Evolutionary conservation across 2,329 filamentous ascomycete species (phyloP).

Genomic region (Coleophoma crateriformis): DNA sequence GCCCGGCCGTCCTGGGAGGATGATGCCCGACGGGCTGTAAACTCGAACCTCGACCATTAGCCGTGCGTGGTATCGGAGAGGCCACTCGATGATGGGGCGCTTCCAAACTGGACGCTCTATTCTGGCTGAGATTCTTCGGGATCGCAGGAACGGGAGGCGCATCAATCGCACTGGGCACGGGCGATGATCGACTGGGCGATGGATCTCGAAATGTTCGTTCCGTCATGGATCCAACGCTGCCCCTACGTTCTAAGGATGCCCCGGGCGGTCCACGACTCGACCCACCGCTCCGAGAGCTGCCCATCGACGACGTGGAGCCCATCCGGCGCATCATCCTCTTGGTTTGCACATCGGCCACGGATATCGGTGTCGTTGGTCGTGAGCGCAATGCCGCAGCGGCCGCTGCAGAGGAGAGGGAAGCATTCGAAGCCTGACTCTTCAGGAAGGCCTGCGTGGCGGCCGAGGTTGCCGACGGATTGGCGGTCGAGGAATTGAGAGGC

Average conservation of each 20-base stretch:
- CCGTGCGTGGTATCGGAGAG: slow-evolving; percentile 21
- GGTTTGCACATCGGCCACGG: slow-evolving; percentile 78
- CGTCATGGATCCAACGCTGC: slow-evolving; percentile 78
- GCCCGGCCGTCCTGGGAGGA: slow-evolving; percentile 14
- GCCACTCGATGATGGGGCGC: slow-evolving; percentile 23
- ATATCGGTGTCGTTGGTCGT: slow-evolving; percentile 70
- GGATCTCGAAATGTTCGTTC: slow-evolving; percentile 81
- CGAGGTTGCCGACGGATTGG: slow-evolving; percentile 68
- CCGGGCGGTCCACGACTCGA: slow-evolving; percentile 30
- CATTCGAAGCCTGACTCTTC: slow-evolving; percentile 56
- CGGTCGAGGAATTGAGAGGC: slow-evolving; percentile 57
- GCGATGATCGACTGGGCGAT: slow-evolving; percentile 49
- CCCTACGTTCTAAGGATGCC: slow-evolving; percentile 53
- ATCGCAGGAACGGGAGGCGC: slow-evolving; percentile 73
- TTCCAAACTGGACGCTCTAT: slow-evolving; percentile 30
- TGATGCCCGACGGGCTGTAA: slow-evolving; percentile 15
- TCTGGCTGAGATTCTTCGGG: slow-evolving; percentile 42
- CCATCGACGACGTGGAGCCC: slow-evolving; percentile 65
- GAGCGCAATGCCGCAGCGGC: slow-evolving; percentile 80
- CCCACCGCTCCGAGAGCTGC: slow-evolving; percentile 36
- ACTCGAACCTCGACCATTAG: slow-evolving; percentile 23
- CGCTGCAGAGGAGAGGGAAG: slow-evolving; percentile 73
- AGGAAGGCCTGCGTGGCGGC: slow-evolving; percentile 80
- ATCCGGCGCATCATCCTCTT: slow-evolving; percentile 75
- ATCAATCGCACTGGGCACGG: slow-evolving; percentile 33